These are phyloP conservation scores for Metschnikowia baotianmanensis DNA, from an alignment of 805 yeast species.

Conservation along the genomic window DNA sequence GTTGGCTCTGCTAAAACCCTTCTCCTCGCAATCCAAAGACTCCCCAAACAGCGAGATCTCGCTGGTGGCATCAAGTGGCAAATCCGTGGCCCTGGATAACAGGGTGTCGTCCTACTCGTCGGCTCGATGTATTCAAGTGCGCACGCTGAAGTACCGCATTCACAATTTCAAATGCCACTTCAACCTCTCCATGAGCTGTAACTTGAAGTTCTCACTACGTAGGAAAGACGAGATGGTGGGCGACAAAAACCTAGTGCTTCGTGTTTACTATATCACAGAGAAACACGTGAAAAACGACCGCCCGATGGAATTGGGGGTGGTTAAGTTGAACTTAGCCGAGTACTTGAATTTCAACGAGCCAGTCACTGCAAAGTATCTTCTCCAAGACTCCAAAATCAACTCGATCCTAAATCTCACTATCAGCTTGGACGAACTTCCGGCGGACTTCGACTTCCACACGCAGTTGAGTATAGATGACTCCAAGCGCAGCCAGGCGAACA, in stretches of 20 bases:
- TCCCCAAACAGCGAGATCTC: not conserved
- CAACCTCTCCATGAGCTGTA: conserved; percentile 33
- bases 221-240: conserved; percentile 37
- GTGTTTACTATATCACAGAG: conserved; percentile 33
- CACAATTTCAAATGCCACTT: conserved; percentile 41
- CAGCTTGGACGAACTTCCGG: conserved; percentile 44
- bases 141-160: conserved; percentile 32
- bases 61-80: conserved; percentile 1
- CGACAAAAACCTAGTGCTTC: conserved; percentile 42
- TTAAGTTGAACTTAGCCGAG: conserved; percentile 70
- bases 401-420: conserved; percentile 67
- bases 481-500: conserved; percentile 5
- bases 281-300: conserved; percentile 22
- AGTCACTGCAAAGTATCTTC: conserved; percentile 58
- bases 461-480: conserved; percentile 37
- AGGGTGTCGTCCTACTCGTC: conserved; percentile 6
- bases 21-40: conserved; percentile 10
- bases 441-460: conserved; percentile 41
- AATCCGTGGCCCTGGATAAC: not conserved
- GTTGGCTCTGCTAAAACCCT: conserved; percentile 15
- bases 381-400: conserved; percentile 79
- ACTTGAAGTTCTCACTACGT: conserved; percentile 41
- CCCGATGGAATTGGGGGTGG: conserved; percentile 56
- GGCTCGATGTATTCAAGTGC: conserved; percentile 26
- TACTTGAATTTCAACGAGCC: conserved; percentile 56